Evolutionary conservation across 2,329 filamentous ascomycete genomes (phyloP), one percentile per base, ranked within the genome.

Genomic region (Shiraia sp.): DNA sequence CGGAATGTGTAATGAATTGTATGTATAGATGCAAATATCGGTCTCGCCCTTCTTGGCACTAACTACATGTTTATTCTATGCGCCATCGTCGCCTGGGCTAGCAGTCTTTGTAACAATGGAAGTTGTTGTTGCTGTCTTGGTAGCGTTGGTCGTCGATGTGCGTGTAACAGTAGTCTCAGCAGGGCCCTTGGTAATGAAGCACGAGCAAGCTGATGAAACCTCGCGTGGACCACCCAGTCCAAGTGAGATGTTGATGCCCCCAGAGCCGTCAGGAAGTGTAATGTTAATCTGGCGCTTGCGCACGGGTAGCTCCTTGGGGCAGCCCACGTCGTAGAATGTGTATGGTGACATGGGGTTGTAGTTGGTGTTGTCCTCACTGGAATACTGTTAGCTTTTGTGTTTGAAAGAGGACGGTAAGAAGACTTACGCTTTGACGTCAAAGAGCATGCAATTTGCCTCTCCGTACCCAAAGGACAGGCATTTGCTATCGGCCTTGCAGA

Each of bases 401-500:
- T 27, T 29, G 19, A 10, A 35, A 13, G 12, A 29, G 26, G 8
- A 17, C 26, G 22, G 17, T 13, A 9, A 12, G 14, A 14, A 10
- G 26, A 47, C 62, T n/a, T 59, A 66, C 61, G 56, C 60, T 32
- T 40, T 28, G 3, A 66, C 59, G 30, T 57, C 57, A 38, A 66
- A 66, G 4, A 66, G 49, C 57, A 66, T 59, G 51, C 63, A 66
- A 33, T 66, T 65, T 12, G 61, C 54, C 30, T 66, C 61, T 19
- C 63, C 63, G 26, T 65, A 66, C 14, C 60, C 63, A 22, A 65
- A 66, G 29, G 53, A 57, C 47, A 58, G 57, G 48, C 63, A 66
- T 22, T 62, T 59, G 9, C 48, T 42, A 34, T 66, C 63, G 8
- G 61, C 63, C 31, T 62, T 61, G 56, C 63, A 66, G 27, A 59